Evolutionary conservation across 2,329 filamentous ascomycete genomes (phyloP).

Genomic region (Colletotrichum sp.): DNA sequence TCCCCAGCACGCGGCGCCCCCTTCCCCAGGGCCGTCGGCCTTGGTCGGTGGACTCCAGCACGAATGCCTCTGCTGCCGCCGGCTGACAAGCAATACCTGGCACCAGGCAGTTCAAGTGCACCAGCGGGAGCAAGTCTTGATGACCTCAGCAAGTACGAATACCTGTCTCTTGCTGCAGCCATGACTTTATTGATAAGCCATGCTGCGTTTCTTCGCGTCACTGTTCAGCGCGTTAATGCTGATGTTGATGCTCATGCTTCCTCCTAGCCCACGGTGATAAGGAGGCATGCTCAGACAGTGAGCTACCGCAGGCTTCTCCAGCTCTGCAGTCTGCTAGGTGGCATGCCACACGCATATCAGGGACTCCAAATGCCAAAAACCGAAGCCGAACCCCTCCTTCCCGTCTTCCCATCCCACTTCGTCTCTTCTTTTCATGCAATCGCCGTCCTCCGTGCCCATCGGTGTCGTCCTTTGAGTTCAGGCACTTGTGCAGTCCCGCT

Average conservation of each 20-base stretch:
- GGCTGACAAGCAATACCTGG: background rate
- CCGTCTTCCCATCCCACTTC: slow-evolving; percentile 5
- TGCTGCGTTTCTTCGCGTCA: background rate
- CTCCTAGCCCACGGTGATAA: background rate
- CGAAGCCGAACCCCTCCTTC: background rate
- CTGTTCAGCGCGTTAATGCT: background rate
- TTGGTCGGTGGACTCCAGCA: background rate
- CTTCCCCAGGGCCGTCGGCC: background rate
- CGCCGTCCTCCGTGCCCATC: slow-evolving; percentile 4
- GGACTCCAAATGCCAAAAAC: background rate
- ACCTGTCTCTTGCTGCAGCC: background rate
- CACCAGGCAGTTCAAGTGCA: background rate
- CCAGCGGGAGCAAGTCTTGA: background rate
- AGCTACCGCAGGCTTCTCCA: background rate
- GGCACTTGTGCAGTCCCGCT: background rate
- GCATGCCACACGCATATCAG: background rate
- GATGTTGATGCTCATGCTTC: background rate
- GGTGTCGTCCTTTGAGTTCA: slow-evolving; percentile 5
- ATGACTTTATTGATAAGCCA: background rate
- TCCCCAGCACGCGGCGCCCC: background rate
- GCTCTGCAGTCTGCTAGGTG: background rate
- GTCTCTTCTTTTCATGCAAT: slow-evolving; percentile 15
- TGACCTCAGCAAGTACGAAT: background rate
- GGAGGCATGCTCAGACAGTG: background rate
- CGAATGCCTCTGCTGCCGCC: background rate